These are phyloP conservation scores for Gossypium rotundifolium DNA, from an alignment of 345 rosid species.

Conservation along the genomic window DNA sequence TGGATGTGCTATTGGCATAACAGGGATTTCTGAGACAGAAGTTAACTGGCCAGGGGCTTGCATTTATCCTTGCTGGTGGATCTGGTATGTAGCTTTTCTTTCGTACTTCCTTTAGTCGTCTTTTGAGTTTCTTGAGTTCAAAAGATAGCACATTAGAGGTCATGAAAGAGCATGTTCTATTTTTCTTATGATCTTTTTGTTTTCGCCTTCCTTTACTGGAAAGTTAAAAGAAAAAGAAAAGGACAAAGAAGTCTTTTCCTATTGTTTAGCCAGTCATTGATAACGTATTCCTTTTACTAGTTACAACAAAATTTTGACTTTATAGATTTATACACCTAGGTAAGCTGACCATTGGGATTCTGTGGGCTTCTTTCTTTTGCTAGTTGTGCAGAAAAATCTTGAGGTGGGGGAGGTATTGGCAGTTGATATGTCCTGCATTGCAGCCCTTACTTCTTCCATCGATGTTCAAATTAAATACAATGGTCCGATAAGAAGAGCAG, in stretches of 20 bases:
- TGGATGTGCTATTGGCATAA: slow-evolving; percentile 13
- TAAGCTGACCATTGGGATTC: slow-evolving; percentile 11
- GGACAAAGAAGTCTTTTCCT: not conserved
- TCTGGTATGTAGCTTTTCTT: slow-evolving; percentile 73
- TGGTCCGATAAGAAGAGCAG: slow-evolving; percentile 76
- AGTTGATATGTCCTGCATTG: slow-evolving; percentile 84
- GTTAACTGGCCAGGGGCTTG: slow-evolving; percentile 90
- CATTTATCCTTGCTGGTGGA: slow-evolving; percentile 90
- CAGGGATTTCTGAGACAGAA: slow-evolving; percentile 91
- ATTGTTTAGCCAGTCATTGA: not conserved
- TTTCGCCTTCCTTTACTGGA: not conserved
- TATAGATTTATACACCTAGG: not conserved
- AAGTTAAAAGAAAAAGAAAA: not conserved
- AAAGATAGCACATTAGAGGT: not conserved
- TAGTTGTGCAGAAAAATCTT: slow-evolving; percentile 91
- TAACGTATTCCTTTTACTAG: not conserved
- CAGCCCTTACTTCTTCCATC: slow-evolving; percentile 63
- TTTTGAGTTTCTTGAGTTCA: not conserved
- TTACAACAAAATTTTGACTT: not conserved
- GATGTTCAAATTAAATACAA: slow-evolving; percentile 80
- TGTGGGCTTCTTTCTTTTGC: slow-evolving; percentile 16
- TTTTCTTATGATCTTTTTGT: not conserved
- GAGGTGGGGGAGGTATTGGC: slow-evolving; percentile 85
- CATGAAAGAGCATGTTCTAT: not conserved
- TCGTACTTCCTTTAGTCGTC: not conserved